phyloP scores from a whole-genome alignment of 2,329 filamentous ascomycete species.

The Pseudomassariella vexata region DNA sequence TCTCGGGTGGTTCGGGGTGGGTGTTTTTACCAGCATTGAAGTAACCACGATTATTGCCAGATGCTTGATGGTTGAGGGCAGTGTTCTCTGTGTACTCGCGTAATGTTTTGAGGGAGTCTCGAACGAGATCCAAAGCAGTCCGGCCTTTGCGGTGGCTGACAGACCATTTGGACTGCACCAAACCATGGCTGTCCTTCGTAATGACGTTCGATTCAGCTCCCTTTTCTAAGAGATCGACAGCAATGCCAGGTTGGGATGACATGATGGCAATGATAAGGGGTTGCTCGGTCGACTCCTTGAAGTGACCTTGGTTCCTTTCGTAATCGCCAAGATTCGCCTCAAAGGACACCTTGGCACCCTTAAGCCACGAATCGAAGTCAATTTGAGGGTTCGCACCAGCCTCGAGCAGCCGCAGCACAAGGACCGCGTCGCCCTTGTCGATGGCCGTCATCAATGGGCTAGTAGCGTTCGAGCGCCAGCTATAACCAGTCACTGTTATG shows the following conservation, averaged over 20 bases:
- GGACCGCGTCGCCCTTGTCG: slow-evolving; percentile 39
- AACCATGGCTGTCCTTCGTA: slow-evolving; percentile 29
- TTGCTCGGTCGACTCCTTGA: slow-evolving; percentile 47
- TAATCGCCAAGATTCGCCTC: slow-evolving; percentile 10
- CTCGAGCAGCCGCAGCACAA: slow-evolving; percentile 56
- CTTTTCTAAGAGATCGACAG: slow-evolving; percentile 51
- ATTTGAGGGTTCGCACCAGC: slow-evolving; percentile 55
- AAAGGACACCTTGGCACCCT: slow-evolving; percentile 27
- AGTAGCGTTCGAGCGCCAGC: slow-evolving; percentile 28
- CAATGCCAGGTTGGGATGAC: slow-evolving; percentile 40
- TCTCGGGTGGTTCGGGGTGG: slow-evolving; percentile 10
- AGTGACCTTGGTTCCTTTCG: slow-evolving; percentile 44
- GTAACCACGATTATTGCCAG: no score
- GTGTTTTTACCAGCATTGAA: slow-evolving; percentile 3
- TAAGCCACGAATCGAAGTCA: slow-evolving; percentile 59
- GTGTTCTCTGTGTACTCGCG: slow-evolving; percentile 33
- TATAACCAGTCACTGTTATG: slow-evolving; percentile 35
- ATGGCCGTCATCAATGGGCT: slow-evolving; percentile 57
- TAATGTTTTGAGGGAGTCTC: slow-evolving; percentile 43
- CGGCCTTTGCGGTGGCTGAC: slow-evolving; percentile 31
- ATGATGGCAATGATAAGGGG: slow-evolving; percentile 60
- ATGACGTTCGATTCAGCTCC: slow-evolving; percentile 63
- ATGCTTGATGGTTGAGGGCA: slow-evolving; percentile 11
- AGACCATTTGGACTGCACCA: slow-evolving; percentile 27
- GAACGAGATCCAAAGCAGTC: slow-evolving; percentile 57